These are phyloP conservation scores for Canna indica DNA, from an alignment of 176 grass and related monocot species.

Conservation along the genomic window DNA sequence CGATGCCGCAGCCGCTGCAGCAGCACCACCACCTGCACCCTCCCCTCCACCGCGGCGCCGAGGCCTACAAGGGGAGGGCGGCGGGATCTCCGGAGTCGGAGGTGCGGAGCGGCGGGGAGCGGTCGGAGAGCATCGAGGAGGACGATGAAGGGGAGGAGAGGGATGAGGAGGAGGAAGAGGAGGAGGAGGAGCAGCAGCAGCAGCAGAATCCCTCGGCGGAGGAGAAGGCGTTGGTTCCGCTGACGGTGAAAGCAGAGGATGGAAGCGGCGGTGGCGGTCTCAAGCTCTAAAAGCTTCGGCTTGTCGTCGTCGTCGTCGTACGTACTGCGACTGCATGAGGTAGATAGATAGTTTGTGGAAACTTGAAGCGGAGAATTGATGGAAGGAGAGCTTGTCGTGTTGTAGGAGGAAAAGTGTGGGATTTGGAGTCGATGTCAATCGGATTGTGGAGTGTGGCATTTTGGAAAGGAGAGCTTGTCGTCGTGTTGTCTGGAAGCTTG, in stretches of 20 bases:
- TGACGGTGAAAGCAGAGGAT: neutral
- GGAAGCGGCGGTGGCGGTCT: neutral
- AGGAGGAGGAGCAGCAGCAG: slow-evolving; percentile 11
- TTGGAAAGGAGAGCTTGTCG: neutral
- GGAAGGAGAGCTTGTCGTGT: neutral
- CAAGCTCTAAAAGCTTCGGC: neutral
- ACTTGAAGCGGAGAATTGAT: neutral
- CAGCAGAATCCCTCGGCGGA: slow-evolving; percentile 4
- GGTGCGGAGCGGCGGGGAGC: slow-evolving; percentile 38
- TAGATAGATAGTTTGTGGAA: neutral
- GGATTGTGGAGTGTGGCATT: neutral
- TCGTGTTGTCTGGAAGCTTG: too few relatives aligned
- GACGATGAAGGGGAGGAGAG: slow-evolving; percentile 42
- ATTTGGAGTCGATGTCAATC: neutral
- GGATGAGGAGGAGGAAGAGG: slow-evolving; percentile 35
- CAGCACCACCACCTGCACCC: slow-evolving; percentile 39
- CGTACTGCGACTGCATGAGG: neutral
- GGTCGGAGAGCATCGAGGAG: slow-evolving; percentile 84
- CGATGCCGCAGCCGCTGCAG: slow-evolving; percentile 23
- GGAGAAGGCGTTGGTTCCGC: neutral
- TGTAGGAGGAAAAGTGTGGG: neutral
- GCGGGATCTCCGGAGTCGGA: slow-evolving; percentile 45
- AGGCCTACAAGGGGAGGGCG: slow-evolving; percentile 31
- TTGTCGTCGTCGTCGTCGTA: neutral
- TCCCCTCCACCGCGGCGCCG: slow-evolving; percentile 8